phyloP scores from a whole-genome alignment of 305 asterid genomes.

The Fraxinus nigra region DNA sequence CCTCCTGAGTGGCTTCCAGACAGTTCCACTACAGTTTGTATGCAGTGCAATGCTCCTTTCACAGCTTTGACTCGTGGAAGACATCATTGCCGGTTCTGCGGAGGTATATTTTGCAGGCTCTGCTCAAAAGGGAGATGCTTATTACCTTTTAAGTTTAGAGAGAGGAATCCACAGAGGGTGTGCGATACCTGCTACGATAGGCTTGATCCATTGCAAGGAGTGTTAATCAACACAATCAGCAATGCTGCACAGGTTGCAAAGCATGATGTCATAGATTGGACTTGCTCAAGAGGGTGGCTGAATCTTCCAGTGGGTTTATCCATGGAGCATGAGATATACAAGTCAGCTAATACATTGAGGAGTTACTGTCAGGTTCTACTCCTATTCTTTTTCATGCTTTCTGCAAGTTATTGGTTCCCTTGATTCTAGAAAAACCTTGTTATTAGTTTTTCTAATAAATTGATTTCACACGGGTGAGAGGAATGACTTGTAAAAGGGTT shows the following conservation, averaged over 20 bases:
- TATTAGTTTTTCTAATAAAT: conserved; percentile 14
- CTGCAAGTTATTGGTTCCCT: conserved; percentile 1
- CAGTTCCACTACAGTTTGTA: conserved; percentile 72
- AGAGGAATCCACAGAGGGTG: conserved; percentile 93
- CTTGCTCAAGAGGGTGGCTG: conserved; percentile 89
- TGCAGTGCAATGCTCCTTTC: conserved; percentile 89
- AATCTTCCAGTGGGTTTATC: conserved; percentile 95
- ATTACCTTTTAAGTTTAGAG: conserved; percentile 83
- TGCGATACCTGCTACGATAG: conserved; percentile 96
- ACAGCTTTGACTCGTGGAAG: conserved; percentile 94
- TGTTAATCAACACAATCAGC: conserved; percentile 81
- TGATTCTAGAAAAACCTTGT: not conserved
- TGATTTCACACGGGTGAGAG: conserved; percentile 11
- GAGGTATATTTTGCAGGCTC: conserved; percentile 82
- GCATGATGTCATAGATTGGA: conserved; percentile 99
- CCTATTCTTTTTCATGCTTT: not conserved
- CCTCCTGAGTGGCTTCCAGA: conserved; percentile 99
- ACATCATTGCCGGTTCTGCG: conserved; percentile 97
- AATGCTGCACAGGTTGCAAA: conserved; percentile 88
- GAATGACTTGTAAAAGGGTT: conserved; percentile 16
- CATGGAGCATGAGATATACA: conserved; percentile 95
- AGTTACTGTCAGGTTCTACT: conserved; percentile 65
- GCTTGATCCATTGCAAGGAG: conserved; percentile 91
- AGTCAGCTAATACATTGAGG: conserved; percentile 71
- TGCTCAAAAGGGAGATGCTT: conserved; percentile 94